Evolutionary conservation across 805 yeast genomes (phyloP).

Genomic region (Candida nanaspora): DNA sequence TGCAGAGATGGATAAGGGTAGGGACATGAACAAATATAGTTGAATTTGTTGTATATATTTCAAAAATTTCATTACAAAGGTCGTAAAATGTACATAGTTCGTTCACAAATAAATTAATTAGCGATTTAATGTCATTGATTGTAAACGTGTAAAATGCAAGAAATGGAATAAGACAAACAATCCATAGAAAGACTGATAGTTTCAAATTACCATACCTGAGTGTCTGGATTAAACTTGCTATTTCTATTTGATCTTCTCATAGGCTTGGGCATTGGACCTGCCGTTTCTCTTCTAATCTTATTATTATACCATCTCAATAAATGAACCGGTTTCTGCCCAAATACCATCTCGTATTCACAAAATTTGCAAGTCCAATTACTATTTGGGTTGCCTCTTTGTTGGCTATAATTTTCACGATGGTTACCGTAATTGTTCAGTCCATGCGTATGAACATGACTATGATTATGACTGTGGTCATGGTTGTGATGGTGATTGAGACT

Average conservation of each 20-base stretch:
- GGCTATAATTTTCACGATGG: background rate
- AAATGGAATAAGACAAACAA: too few relatives aligned
- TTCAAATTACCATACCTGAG: background rate
- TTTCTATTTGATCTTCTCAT: background rate
- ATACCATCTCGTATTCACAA: slow-evolving; percentile 43
- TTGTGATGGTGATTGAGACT: background rate
- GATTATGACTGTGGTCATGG: background rate
- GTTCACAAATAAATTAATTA: too few relatives aligned
- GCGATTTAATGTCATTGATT: too few relatives aligned
- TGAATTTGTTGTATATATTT: too few relatives aligned
- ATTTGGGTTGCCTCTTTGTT: slow-evolving; percentile 8
- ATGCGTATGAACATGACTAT: background rate
- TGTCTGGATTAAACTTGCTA: background rate
- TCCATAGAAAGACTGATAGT: too few relatives aligned
- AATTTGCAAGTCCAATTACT: slow-evolving; percentile 32
- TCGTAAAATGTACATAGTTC: too few relatives aligned
- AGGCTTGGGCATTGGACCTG: background rate
- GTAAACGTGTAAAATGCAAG: too few relatives aligned
- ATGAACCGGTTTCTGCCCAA: slow-evolving; percentile 37
- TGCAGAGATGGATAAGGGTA: too few relatives aligned
- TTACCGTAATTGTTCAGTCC: background rate
- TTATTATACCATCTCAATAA: slow-evolving; percentile 39
- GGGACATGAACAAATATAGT: too few relatives aligned
- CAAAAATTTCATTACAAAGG: too few relatives aligned
- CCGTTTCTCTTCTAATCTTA: slow-evolving; percentile 18